Conservation (phyloP, 2,329 filamentous ascomycete species). For the Fusarium compactum region DNA sequence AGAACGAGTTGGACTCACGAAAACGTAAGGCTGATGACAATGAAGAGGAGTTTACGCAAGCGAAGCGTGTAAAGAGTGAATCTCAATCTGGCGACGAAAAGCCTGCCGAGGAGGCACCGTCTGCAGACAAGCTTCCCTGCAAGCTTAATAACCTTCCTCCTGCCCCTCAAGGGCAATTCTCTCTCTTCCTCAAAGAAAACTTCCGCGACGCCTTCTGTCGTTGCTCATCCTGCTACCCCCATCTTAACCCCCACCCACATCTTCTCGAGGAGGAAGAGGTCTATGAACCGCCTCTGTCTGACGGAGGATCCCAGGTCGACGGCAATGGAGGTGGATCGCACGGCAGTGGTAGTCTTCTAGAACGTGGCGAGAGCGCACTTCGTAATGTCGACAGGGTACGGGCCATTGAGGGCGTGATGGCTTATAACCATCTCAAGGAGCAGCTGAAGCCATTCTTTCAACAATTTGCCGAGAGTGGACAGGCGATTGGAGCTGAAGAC, state of each 20-base stretch:
- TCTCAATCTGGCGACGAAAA: neutral
- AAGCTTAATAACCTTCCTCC: conserved; percentile 71
- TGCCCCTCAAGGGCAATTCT: conserved; percentile 71
- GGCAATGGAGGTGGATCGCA: conserved; percentile 62
- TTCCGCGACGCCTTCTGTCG: conserved; percentile 88
- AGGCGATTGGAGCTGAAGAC: conserved; percentile 91
- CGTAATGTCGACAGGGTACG: conserved; percentile 92
- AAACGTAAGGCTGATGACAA: conserved; percentile 77
- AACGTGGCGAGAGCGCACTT: conserved; percentile 91
- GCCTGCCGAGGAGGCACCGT: conserved; percentile 24
- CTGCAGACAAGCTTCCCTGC: conserved; percentile 56
- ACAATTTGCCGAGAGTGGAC: conserved; percentile 91
- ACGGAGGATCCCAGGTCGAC: conserved; percentile 66
- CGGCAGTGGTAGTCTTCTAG: conserved; percentile 85
- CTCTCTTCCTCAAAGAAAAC: conserved; percentile 81
- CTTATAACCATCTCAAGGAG: conserved; percentile 95
- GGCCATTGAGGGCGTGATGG: conserved; percentile 97
- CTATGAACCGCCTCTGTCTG: conserved; percentile 91
- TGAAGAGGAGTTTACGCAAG: conserved; percentile 50
- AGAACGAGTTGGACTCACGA: conserved; percentile 54
- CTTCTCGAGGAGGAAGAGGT: conserved; percentile 94
- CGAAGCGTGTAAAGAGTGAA: conserved; percentile 67
- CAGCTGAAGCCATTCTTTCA: conserved; percentile 95
- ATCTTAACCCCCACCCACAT: conserved; percentile 77
- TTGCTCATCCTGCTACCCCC: conserved; percentile 82